Percentiles rank a stretch among this genome's conserved stretches.
Evolutionary conservation across 1,284 basidiomycete genomes (phyloP).

Genomic region (Ceratobasidium sp.): DNA sequence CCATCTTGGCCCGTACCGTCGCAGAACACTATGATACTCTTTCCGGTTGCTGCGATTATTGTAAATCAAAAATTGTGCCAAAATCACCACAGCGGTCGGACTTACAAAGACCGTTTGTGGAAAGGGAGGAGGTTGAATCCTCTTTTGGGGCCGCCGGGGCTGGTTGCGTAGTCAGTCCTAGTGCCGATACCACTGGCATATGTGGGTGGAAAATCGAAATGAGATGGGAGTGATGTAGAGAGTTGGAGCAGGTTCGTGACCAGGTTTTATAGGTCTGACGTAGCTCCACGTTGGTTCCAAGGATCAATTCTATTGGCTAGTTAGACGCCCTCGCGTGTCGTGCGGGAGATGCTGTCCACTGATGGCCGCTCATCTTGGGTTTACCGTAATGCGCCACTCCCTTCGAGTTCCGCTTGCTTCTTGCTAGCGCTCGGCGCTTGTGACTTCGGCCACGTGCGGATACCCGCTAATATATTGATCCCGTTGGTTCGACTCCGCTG

Average conservation of each 20-base stretch:
- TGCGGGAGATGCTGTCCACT: not conserved
- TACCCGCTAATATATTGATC: not conserved
- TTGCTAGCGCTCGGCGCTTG: slow-evolving; percentile 1
- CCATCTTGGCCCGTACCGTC: slow-evolving; percentile 43
- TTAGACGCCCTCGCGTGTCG: not conserved
- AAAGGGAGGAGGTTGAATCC: not conserved
- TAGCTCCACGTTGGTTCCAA: slow-evolving; percentile 7
- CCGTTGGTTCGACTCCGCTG: not conserved
- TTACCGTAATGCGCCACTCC: not conserved
- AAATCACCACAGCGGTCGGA: not conserved
- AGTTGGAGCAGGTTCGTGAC: not conserved
- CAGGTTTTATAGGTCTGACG: not conserved
- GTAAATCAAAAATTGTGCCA: not conserved
- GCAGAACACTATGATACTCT: slow-evolving; percentile 41
- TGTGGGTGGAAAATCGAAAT: not conserved
- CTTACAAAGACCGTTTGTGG: not conserved
- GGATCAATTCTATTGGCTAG: not conserved
- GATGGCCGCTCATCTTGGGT: not conserved
- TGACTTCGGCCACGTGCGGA: not conserved
- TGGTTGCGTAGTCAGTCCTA: slow-evolving; percentile 3
- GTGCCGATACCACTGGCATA: not conserved
- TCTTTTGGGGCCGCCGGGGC: not conserved
- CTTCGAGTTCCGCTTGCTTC: not conserved
- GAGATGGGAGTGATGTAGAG: not conserved
- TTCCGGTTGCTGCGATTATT: slow-evolving; percentile 5